Evolutionary conservation across 176 grass and related monocot genomes (phyloP).

Genomic region (Dactylis glomerata): DNA sequence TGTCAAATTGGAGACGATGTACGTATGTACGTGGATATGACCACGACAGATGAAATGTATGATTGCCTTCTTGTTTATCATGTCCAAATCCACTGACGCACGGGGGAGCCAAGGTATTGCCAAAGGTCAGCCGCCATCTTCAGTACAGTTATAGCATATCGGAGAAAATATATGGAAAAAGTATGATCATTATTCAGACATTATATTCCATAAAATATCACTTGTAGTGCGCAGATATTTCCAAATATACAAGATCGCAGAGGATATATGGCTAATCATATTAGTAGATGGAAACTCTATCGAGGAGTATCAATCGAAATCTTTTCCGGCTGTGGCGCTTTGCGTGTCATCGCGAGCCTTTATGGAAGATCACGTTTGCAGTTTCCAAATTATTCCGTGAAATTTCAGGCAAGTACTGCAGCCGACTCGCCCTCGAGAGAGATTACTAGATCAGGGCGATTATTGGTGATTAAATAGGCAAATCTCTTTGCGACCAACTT

Average conservation of each 20-base stretch:
- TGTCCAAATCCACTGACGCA: conserved; percentile 4
- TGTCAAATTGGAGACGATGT: neutral
- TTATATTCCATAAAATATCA: too few species aligned
- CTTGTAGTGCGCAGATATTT: too few species aligned
- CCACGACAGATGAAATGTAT: neutral
- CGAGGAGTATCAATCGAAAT: neutral
- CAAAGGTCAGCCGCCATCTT: conserved; percentile 20
- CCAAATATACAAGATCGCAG: neutral
- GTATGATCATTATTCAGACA: too few species aligned
- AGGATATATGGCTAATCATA: neutral
- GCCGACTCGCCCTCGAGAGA: neutral
- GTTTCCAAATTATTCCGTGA: neutral
- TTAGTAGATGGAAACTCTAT: too few species aligned
- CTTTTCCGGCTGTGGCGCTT: neutral
- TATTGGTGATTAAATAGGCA: neutral
- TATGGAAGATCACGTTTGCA: neutral
- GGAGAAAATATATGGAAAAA: too few species aligned
- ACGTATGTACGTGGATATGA: neutral
- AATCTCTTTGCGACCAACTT: conserved; percentile 19
- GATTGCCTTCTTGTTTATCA: neutral
- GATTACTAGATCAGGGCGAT: neutral
- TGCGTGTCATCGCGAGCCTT: neutral
- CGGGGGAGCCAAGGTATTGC: neutral
- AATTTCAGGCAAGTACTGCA: neutral
- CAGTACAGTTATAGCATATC: neutral